phyloP scores from a whole-genome alignment of 75 land plant species.

The Larix kaempferi region DNA sequence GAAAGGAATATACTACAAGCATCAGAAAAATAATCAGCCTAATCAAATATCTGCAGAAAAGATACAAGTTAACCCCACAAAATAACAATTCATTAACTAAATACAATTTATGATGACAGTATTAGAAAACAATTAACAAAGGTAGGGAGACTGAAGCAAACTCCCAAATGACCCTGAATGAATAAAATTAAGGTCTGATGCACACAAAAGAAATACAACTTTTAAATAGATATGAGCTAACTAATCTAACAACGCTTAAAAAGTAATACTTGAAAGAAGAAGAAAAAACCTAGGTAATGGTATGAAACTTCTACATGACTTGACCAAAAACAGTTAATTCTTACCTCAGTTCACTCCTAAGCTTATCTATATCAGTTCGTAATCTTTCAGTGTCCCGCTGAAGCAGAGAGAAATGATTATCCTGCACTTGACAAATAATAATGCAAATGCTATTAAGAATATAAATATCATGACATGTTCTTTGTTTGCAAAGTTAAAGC shows the following conservation, averaged over 20 bases:
- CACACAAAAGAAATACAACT: not conserved
- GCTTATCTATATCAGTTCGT: conserved; percentile 47
- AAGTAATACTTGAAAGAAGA: not conserved
- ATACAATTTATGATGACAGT: not conserved
- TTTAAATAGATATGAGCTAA: not conserved
- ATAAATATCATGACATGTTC: conserved; percentile 1
- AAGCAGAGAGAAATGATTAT: conserved; percentile 4
- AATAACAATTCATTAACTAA: not conserved
- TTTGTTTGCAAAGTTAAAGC: conserved; percentile 3
- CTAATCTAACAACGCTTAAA: not conserved
- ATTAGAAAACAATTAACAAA: not conserved
- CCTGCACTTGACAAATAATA: conserved; percentile 6
- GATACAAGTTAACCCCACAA: not conserved
- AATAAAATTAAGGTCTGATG: not conserved
- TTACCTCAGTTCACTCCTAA: conserved; percentile 41
- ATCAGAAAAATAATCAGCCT: not conserved
- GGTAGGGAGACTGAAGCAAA: not conserved
- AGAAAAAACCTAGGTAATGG: not conserved
- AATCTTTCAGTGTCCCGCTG: conserved; percentile 45
- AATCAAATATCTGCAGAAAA: not conserved
- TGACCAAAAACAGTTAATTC: not conserved
- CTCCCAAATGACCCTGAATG: not conserved
- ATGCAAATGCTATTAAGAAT: not conserved
- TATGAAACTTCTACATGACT: not conserved
- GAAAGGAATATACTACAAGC: not conserved